Evolutionary conservation across 2,329 filamentous ascomycete genomes (phyloP).

Genomic region (Mollisiaceae sp.): DNA sequence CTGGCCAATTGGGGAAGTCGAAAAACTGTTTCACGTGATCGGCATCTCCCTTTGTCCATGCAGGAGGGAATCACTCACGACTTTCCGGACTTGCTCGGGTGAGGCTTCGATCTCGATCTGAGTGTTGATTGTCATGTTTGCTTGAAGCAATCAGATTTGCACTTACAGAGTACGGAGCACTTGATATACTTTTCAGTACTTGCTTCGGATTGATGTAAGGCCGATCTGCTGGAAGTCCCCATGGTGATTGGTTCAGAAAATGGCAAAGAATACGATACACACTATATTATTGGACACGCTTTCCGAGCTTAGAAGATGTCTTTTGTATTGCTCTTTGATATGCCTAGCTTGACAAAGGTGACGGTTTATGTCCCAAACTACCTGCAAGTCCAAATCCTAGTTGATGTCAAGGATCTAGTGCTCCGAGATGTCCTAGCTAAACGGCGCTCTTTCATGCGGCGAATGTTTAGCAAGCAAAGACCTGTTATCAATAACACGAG

Average conservation of each 20-base stretch:
- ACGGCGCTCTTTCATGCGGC: not conserved
- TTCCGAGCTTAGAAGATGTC: not conserved
- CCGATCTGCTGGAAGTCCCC: not conserved
- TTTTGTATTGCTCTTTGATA: not conserved
- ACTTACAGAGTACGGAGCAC: not conserved
- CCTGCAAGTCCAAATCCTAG: not conserved
- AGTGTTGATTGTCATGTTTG: constrained; percentile 49
- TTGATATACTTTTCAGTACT: constrained; percentile 6
- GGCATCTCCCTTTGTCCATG: not conserved
- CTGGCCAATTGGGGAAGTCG: constrained; percentile 20
- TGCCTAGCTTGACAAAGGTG: not conserved
- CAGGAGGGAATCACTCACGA: constrained; percentile 14
- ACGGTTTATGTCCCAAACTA: not conserved
- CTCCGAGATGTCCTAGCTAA: not conserved
- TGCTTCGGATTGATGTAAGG: constrained; percentile 2
- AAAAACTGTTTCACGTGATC: constrained; percentile 19
- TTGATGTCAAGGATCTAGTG: not conserved
- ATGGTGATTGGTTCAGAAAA: not conserved
- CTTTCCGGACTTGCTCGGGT: constrained; percentile 20
- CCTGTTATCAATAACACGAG: no score
- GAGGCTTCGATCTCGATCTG: constrained; percentile 27
- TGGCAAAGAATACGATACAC: not conserved
- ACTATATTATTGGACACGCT: not conserved
- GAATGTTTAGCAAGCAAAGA: no score
- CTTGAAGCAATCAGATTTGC: constrained; percentile 14